Base-by-base conservation (phyloP, 164 flowering plant genomes). In the Taxillus chinensis region DNA sequence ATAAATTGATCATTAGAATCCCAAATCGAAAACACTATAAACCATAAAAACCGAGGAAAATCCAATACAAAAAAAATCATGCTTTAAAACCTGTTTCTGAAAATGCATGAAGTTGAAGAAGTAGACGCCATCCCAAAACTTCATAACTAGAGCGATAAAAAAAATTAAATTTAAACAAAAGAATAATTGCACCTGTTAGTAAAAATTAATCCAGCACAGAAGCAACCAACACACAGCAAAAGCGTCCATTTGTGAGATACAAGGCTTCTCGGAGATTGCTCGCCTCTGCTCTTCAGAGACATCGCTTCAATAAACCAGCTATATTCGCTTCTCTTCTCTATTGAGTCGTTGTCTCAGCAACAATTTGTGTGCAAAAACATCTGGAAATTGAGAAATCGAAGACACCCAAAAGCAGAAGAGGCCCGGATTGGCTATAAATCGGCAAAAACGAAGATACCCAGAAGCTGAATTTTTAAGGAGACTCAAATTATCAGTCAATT, bases 361-460 rank as follows among this genome's bases (percentile, higher is more conserved):
- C 61, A 65, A 62, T 64, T 65, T 72, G 68, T 68, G 16, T 49
- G 45, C 37, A 46, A 10, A 61, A n/a, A 10, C 48, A 3, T 2
- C 37, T 39, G 16, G 40, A 38, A 15, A 12, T 3, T 15, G 4
- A 8, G n/a, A 59, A 52, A 45, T 55, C 45, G 51, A 64, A 40
- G 39, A 27, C 41, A 43, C 42, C 65, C 66, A 41, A 45, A 65
- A 45, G 61, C 39, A 63, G 39, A 50, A 46, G 40, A 46, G 54
- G 17, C 55, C 45, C 38, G 27, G 15, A 51, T 2, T 14, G 27
- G 27, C 8, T 15, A n/a, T 5, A 15, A 15, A 14, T 14, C 4
- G 6, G 8, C 4, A 7, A 4, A 63, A 39, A 48, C 3, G 38
- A 13, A 50, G 12, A n/a, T 10, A 48, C 53, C 3, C 46, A 45